phyloP scores from a whole-genome alignment of 257 asterid species.

The Nemophila menziesii region DNA sequence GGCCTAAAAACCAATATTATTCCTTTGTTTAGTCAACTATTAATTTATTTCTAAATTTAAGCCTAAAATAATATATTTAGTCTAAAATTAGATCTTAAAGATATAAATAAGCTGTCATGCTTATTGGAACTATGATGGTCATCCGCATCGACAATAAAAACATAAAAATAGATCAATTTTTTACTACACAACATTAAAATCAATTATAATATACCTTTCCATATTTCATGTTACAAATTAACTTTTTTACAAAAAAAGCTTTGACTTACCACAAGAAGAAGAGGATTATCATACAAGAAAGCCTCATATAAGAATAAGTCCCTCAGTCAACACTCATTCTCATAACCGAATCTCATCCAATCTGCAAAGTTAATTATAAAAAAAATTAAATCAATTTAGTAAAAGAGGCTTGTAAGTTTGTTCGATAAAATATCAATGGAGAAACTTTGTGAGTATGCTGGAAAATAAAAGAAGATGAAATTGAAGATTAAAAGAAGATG shows the following conservation, averaged over 20 bases:
- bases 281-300: constrained; percentile 93
- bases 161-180: constrained; percentile 8
- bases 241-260: constrained; percentile 10
- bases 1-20: too few relatives aligned
- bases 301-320: constrained; percentile 94
- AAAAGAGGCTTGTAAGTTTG: too few relatives aligned
- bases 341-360: constrained; percentile 98
- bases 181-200: constrained; percentile 10
- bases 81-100: too few relatives aligned
- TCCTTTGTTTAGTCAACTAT: too few relatives aligned
- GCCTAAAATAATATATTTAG: too few relatives aligned
- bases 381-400: not conserved
- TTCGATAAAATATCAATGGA: too few relatives aligned
- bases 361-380: constrained; percentile 34
- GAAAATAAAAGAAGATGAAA: too few relatives aligned
- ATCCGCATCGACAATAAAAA: constrained; percentile 94
- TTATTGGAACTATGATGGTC: constrained; percentile 94
- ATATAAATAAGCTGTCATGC: constrained; percentile 96
- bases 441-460: too few relatives aligned
- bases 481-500: too few relatives aligned
- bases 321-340: constrained; percentile 88
- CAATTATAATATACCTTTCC: constrained; percentile 2
- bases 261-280: constrained; percentile 89
- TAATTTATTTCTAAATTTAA: too few relatives aligned
- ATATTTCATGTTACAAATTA: constrained; percentile 4